These are phyloP conservation scores for Cenchrus purpureus DNA, from an alignment of 176 grass and related monocot species.

Conservation along the genomic window DNA sequence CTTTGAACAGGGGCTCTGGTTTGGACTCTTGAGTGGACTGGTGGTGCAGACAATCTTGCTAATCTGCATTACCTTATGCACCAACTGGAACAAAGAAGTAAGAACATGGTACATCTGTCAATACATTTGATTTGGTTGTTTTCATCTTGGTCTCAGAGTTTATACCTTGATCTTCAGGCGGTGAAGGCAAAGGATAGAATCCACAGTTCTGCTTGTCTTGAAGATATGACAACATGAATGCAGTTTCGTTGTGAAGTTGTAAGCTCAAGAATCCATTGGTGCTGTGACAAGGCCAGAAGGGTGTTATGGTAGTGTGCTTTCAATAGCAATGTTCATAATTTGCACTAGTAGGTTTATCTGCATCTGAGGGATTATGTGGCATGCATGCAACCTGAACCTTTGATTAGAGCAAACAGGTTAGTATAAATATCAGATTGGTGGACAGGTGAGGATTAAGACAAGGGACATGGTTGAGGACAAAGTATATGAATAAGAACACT, in stretches of 20 bases:
- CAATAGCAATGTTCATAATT: neutral
- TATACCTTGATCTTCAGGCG: neutral
- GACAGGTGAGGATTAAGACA: neutral
- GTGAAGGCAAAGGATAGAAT: neutral
- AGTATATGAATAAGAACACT: neutral
- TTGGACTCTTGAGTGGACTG: neutral
- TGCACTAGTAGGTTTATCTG: neutral
- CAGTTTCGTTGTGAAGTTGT: neutral
- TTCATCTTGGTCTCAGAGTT: neutral
- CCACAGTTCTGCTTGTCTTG: neutral
- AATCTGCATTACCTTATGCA: neutral
- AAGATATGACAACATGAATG: neutral
- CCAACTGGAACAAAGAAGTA: slow-evolving; percentile 1
- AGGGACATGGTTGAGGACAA: neutral
- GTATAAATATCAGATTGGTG: neutral
- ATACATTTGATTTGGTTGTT: neutral
- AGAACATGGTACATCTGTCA: neutral
- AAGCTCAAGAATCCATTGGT: neutral
- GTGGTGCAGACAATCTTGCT: neutral
- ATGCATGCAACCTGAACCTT: neutral
- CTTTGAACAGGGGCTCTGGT: too few relatives aligned
- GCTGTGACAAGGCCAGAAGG: neutral
- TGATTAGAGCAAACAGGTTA: neutral
- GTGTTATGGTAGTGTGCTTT: neutral
- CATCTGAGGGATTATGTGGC: neutral